Conservation (phyloP, 352 stramenopile genomes). For the Phytophthora fragariaefolia region DNA sequence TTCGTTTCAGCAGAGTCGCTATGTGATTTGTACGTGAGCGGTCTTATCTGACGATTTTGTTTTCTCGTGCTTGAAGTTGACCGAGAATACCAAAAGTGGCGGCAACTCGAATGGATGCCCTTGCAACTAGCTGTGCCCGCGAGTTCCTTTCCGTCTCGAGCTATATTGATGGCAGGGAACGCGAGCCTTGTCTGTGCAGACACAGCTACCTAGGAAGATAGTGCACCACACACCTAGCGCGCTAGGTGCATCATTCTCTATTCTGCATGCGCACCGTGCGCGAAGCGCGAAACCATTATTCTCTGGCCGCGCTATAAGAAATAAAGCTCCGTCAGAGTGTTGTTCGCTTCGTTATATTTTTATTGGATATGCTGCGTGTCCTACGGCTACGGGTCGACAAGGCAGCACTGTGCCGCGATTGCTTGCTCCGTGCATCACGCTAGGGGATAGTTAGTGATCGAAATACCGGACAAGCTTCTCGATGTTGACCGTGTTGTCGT, state of each 20-base stretch:
- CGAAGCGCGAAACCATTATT: neutral
- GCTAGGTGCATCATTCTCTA: slow-evolving; percentile 13
- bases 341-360: slow-evolving; percentile 31
- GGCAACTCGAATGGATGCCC: slow-evolving; percentile 46
- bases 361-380: slow-evolving; percentile 23
- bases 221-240: slow-evolving; percentile 21
- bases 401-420: too few species aligned
- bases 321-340: slow-evolving; percentile 11
- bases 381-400: neutral
- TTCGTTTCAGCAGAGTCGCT: slow-evolving; percentile 15
- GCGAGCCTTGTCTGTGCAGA: neutral
- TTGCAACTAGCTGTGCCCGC: slow-evolving; percentile 41
- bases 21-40: slow-evolving; percentile 2
- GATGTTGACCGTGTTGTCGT: slow-evolving; percentile 49
- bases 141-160: slow-evolving; percentile 1
- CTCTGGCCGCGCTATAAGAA: slow-evolving; percentile 25
- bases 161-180: slow-evolving; percentile 11
- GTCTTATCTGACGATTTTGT: slow-evolving; percentile 26
- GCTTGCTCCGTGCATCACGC: too few species aligned
- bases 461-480: slow-evolving; percentile 77
- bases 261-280: slow-evolving; percentile 12
- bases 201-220: slow-evolving; percentile 20
- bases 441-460: slow-evolving; percentile 44
- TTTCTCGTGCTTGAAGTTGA: slow-evolving; percentile 35
- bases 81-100: slow-evolving; percentile 42